Percentiles rank a stretch among this genome's conserved stretches.
Evolutionary conservation across 768 basidiomycete species (phyloP).

Genomic region (Gloeostereum incarnatum): DNA sequence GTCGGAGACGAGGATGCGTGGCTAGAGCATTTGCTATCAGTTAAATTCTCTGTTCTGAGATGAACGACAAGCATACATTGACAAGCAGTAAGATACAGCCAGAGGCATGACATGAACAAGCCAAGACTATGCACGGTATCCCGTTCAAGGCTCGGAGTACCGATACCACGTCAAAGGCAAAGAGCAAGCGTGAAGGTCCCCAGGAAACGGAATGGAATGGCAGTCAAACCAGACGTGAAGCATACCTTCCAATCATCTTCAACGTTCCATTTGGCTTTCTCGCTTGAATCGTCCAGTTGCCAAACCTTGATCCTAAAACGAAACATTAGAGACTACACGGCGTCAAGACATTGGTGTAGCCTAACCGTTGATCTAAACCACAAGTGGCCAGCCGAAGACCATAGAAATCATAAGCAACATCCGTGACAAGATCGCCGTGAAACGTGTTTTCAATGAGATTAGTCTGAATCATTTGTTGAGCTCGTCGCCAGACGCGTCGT

Average conservation of each 20-base stretch:
- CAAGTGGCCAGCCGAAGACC: slow-evolving; percentile 76
- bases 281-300: slow-evolving; percentile 63
- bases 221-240: neutral
- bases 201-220: neutral
- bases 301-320: slow-evolving; percentile 73
- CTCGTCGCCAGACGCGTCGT: too few relatives aligned
- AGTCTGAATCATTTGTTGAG: slow-evolving; percentile 84
- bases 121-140: too few relatives aligned
- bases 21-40: too few relatives aligned
- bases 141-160: too few relatives aligned
- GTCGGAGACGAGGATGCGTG: too few relatives aligned
- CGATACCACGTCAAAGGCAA: too few relatives aligned
- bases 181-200: neutral
- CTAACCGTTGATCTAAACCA: slow-evolving; percentile 72
- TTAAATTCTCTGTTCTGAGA: too few relatives aligned
- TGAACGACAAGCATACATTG: too few relatives aligned
- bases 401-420: slow-evolving; percentile 87
- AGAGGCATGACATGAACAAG: too few relatives aligned
- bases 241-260: slow-evolving; percentile 90
- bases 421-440: slow-evolving; percentile 79
- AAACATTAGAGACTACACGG: slow-evolving; percentile 7
- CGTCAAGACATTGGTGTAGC: slow-evolving; percentile 3
- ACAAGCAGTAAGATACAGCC: too few relatives aligned
- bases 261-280: slow-evolving; percentile 66
- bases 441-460: slow-evolving; percentile 68